Evolutionary conservation across 2,329 filamentous ascomycete species (phyloP), one percentile per base, ranked within the genome.

Genomic region (Colletotrichum phormii): DNA sequence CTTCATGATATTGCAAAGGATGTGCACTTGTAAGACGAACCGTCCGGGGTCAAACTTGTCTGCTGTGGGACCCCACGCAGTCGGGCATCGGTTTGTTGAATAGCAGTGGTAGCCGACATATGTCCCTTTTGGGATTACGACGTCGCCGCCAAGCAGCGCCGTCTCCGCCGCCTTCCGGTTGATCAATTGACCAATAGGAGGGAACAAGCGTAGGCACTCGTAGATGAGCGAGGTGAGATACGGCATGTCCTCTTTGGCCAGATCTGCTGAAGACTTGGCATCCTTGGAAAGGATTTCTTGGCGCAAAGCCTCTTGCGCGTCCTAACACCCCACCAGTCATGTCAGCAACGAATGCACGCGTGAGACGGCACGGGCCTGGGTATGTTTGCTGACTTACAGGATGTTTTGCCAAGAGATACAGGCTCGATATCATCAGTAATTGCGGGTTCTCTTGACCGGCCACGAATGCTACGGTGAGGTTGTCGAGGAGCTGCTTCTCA

Each of bases 131-230:
- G 82, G 81, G 15, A 84, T 78, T 2, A 76, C 67, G n/a, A 84
- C 75, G 2, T 80, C 74, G 29, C 77, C 72, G 13, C 80, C 78
- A 15, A 81, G 76, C 2, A 76, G 54, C 6, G 75, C 73, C 4
- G 77, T 61, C 18, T 57, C 66, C 53, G 75, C 73, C 0, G 81
- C 82, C 4, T 81, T 81, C 6, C 86, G 82, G 66, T 88, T 88
- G 74, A 88, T 84, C 54, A 88, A 79, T 71, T 88, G 86, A 0
- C 81, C 83, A 63, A 88, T 83, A 8, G 86, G 86, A 0, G 86
- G 86, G 68, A 84, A 86, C 58, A 88, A 80, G 2, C 86, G 84
- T 13, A 88, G 80, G 26, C 80, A 78, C 64, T 88, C 86, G 73
- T 85, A 84, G 24, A 88, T 78, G 29, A 85, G 80, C 0, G 86